Conservation (phyloP, 345 rosid genomes). For the Melaleuca alternifolia region DNA sequence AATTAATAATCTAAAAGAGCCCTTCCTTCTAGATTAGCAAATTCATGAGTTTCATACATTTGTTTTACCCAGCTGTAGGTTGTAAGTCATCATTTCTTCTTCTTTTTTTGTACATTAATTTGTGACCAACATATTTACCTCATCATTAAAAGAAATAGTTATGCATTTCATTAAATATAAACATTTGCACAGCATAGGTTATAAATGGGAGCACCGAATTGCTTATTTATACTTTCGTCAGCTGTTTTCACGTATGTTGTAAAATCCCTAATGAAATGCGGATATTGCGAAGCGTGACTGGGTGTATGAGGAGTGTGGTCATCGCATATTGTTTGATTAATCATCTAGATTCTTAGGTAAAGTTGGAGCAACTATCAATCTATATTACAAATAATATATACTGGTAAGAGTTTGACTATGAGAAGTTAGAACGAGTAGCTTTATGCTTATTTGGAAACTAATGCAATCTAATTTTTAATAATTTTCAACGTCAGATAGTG, state of each 20-base stretch:
- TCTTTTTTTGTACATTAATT: background rate
- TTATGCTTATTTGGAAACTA: background rate
- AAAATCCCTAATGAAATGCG: background rate
- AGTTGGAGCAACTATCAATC: background rate
- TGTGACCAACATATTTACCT: background rate
- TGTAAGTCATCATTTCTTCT: background rate
- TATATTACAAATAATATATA: background rate
- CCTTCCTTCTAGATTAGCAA: background rate
- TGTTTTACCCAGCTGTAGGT: background rate
- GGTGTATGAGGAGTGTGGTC: background rate
- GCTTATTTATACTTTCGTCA: background rate
- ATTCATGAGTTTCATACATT: background rate
- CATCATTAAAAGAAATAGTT: background rate
- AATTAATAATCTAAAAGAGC: background rate
- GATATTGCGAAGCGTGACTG: background rate
- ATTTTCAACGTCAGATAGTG: background rate
- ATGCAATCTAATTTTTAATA: background rate
- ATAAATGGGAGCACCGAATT: background rate
- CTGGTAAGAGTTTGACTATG: too few relatives aligned
- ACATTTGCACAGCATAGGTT: background rate
- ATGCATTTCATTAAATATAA: background rate
- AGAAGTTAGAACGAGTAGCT: background rate
- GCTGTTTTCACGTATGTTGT: rapidly evolving
- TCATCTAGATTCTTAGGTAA: background rate
- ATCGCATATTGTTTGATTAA: background rate